phyloP scores from a whole-genome alignment of 2,329 filamentous ascomycete species.

The Penicillium glabrum region DNA sequence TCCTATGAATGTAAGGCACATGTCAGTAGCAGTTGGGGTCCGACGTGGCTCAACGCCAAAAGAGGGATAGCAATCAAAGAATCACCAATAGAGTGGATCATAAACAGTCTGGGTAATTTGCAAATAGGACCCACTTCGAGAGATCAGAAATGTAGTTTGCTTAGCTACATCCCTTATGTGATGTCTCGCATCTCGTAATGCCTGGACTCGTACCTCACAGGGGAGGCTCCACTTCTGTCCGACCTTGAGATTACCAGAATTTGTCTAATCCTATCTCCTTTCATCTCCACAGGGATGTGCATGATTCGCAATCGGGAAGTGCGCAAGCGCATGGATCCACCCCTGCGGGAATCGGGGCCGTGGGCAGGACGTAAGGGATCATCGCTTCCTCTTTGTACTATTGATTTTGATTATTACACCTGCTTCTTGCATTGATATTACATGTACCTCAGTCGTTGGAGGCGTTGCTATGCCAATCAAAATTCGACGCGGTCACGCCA shows the following conservation, averaged over 20 bases:
- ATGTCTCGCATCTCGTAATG: constrained; percentile 18
- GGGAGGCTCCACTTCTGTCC: background rate
- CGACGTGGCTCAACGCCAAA: constrained; percentile 15
- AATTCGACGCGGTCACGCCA: background rate
- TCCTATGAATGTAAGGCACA: constrained; percentile 27
- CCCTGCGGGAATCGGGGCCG: constrained; percentile 1
- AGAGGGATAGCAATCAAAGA: constrained; percentile 14
- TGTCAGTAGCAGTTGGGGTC: constrained; percentile 19
- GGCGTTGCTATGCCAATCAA: constrained; percentile 7
- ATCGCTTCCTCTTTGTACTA: constrained; percentile 1
- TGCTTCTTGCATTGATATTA: background rate
- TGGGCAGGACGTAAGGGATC: constrained; percentile 9
- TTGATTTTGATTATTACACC: background rate
- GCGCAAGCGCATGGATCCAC: constrained; percentile 11
- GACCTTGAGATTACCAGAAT: constrained; percentile 3
- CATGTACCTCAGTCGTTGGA: background rate
- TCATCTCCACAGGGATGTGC: constrained; percentile 7
- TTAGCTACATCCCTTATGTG: constrained; percentile 19
- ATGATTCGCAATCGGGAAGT: constrained; percentile 14
- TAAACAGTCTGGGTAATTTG: constrained; percentile 10
- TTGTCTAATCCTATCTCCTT: background rate
- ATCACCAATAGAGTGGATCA: constrained; percentile 10
- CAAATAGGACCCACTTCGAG: constrained; percentile 11
- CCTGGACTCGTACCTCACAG: background rate
- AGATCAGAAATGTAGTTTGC: constrained; percentile 9